Evolutionary conservation across 345 rosid species (phyloP).

Genomic region (Toxicodendron radicans): DNA sequence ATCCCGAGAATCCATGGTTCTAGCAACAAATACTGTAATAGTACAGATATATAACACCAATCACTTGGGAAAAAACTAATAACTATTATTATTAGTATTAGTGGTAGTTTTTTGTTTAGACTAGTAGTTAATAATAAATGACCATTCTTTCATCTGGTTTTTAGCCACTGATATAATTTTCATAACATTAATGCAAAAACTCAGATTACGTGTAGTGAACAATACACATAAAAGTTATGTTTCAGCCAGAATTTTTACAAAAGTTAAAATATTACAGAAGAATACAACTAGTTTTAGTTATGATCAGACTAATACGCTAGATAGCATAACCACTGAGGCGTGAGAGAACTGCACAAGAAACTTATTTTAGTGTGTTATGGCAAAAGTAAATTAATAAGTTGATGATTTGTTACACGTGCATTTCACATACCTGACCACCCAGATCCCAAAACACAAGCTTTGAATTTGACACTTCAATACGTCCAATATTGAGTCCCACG

Average conservation of each 20-base stretch:
- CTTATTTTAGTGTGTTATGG: neutral
- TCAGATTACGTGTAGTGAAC: no score
- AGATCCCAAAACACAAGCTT: slow-evolving; percentile 98
- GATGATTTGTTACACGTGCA: neutral
- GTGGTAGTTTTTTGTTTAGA: neutral
- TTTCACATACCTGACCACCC: slow-evolving; percentile 84
- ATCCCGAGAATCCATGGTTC: neutral
- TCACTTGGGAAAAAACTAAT: neutral
- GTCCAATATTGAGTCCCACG: slow-evolving; percentile 96
- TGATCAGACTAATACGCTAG: no score
- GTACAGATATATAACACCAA: neutral
- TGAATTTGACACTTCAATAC: slow-evolving; percentile 72
- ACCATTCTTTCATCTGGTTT: neutral
- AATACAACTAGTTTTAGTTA: no score
- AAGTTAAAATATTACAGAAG: no score
- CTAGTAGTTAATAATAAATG: neutral
- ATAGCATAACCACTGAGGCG: no score
- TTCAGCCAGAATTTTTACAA: no score
- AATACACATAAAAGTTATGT: no score
- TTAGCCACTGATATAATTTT: neutral
- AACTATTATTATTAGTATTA: neutral
- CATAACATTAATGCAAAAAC: neutral
- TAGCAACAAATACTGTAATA: neutral
- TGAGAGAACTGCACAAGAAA: neutral
- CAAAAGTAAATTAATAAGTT: neutral